Evolutionary conservation across 1,284 basidiomycete genomes (phyloP), one percentile per base, ranked within the genome.

Genomic region (Coniferiporia sulphurascens): DNA sequence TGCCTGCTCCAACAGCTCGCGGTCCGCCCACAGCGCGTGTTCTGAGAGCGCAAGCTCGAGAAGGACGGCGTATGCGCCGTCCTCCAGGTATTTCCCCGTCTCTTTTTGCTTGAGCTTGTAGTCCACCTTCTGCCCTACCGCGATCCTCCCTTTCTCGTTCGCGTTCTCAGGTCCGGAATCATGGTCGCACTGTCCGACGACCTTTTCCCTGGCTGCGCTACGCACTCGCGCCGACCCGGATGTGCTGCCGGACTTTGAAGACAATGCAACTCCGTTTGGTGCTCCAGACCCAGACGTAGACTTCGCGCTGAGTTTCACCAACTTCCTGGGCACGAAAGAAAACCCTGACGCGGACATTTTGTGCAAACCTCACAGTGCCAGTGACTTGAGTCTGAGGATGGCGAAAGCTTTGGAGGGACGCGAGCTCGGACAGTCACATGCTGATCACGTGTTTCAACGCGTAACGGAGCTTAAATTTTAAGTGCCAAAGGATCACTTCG

Each of bases 1-100:
- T 7, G 85, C 70, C 22, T 71, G 76, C 52, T 76, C 70, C 15
- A 82, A 73, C 12, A 89, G 66, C 55, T 83, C 81, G 0, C 76
- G 67, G 63, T 87, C 77, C 1, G 69, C 66, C 85, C 84, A 89
- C 5, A 89, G 67, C 6, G 78, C 75, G 69, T 86, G 78, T 65
- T 88, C 81, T 5, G 87, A 86, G n/a, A 89, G 71, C 0, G 86
- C 76, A 5, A 89, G 78, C 15, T 72, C 73, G 34, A 86, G 61
- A 21, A 87, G 72, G 3, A 70, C 67, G 1, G 74, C 75, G 49
- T 79, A 76, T 61, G 85, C 84, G 51, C 77, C 74, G 21, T 79
- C 67, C 41, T 67, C 65, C 21, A 62, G 35, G 41, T 45, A 48
- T 21, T 27, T 17, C 48, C 36, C 48, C 34, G 38, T 36, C 50